Percentiles rank a stretch among this genome's conserved stretches.
These are phyloP conservation scores for Poa annua DNA, from an alignment of 176 grass and related monocot genomes.

Conservation along the genomic window DNA sequence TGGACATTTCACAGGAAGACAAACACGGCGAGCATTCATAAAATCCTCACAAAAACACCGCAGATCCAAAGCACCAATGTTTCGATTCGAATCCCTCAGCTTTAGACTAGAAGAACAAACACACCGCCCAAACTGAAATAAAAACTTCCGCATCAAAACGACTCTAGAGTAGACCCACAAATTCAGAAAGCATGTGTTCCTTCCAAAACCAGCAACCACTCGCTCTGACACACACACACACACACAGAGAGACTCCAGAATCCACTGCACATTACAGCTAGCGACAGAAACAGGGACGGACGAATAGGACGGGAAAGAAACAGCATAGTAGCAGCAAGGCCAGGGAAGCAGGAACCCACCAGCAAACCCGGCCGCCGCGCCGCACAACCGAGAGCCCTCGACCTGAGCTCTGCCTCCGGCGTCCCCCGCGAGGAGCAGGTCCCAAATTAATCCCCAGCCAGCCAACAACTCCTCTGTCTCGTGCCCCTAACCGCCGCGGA, in stretches of 20 bases:
- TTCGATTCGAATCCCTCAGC: background rate
- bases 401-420: background rate
- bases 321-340: background rate
- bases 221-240: background rate
- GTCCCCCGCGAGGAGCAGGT: background rate
- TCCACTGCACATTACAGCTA: background rate
- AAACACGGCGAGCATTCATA: background rate
- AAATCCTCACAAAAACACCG: background rate
- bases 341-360: constrained; percentile 26
- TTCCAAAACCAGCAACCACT: constrained; percentile 11
- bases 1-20: constrained; percentile 1
- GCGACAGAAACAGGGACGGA: background rate
- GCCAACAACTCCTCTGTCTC: constrained; percentile 29
- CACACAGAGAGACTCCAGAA: background rate
- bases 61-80: constrained; percentile 20
- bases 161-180: background rate
- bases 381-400: background rate
- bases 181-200: background rate
- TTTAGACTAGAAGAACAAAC: background rate
- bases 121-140: background rate
- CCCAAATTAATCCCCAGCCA: constrained; percentile 27
- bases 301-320: constrained; percentile 3
- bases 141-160: background rate
- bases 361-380: constrained; percentile 22
- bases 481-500: constrained; percentile 26